Evolutionary conservation across 257 asterid species (phyloP).

Genomic region (Salvia hispanica): DNA sequence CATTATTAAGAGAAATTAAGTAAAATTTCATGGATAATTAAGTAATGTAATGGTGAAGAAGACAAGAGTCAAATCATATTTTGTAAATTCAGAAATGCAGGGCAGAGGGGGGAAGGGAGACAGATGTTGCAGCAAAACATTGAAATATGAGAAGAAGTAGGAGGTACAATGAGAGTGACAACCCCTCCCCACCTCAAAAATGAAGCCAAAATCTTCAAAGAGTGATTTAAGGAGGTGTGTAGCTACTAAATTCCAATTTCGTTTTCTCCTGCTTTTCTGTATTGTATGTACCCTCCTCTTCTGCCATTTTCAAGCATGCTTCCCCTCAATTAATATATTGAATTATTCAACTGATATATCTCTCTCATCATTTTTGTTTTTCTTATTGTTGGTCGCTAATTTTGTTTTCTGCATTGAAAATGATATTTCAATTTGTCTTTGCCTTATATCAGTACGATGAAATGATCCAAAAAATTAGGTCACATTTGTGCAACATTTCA

Average conservation of each 20-base stretch:
- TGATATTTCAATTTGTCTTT: background rate
- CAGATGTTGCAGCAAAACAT: conserved; percentile 23
- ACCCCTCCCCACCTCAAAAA: background rate
- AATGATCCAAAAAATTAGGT: too few relatives aligned
- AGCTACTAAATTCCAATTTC: conserved; percentile 44
- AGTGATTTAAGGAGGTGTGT: conserved; percentile 40
- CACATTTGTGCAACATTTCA: too few relatives aligned
- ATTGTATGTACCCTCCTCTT: conserved; percentile 14
- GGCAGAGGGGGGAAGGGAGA: conserved; percentile 24
- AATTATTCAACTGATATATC: conserved; percentile 30
- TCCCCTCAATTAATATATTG: conserved; percentile 24
- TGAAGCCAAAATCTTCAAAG: conserved; percentile 33
- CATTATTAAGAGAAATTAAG: too few relatives aligned
- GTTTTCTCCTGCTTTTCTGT: conserved; percentile 16
- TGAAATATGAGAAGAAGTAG: conserved; percentile 34
- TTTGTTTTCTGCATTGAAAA: background rate
- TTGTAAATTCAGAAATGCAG: background rate
- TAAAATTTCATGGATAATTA: too few relatives aligned
- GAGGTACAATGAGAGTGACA: conserved; percentile 10
- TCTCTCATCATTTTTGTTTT: conserved; percentile 29
- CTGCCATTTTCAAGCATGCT: conserved; percentile 43
- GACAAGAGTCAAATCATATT: conserved; percentile 12
- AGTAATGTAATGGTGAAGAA: background rate
- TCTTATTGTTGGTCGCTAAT: background rate
- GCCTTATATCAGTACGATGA: background rate